Evolutionary conservation across 352 stramenopile genomes (phyloP).

Genomic region (Globisporangium megalacanthum): DNA sequence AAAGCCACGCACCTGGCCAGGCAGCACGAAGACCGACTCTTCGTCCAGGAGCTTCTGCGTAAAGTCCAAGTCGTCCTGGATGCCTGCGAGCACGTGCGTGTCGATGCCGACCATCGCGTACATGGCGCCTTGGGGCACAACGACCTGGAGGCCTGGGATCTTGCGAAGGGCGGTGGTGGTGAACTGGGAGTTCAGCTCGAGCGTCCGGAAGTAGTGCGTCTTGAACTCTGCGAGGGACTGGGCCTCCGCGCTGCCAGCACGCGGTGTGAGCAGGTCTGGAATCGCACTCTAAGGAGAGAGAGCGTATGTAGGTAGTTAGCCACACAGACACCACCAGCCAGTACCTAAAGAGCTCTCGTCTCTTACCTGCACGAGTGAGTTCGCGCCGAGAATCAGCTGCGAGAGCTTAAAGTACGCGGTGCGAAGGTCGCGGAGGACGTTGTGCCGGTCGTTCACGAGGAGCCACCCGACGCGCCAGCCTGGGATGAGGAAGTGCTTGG

Average conservation of each 20-base stretch:
- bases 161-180: constrained; percentile 63
- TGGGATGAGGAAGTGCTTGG: constrained; percentile 95
- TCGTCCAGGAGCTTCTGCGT: constrained; percentile 92
- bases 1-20: constrained; percentile 54
- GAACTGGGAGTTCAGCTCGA: constrained; percentile 87
- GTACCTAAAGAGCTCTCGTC: too few species aligned
- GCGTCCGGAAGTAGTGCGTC: constrained; percentile 64
- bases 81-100: constrained; percentile 57
- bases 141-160: constrained; percentile 83
- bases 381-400: constrained; percentile 91
- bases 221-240: constrained; percentile 77
- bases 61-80: constrained; percentile 92
- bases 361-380: constrained; percentile 74
- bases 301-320: too few species aligned
- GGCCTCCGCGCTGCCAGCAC: constrained; percentile 48
- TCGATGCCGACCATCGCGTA: constrained; percentile 91
- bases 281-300: constrained; percentile 41
- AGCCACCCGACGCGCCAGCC: constrained; percentile 96
- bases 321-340: too few species aligned
- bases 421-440: constrained; percentile 76
- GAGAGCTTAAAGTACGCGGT: constrained; percentile 88
- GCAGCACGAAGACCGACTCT: constrained; percentile 95
- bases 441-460: constrained; percentile 89
- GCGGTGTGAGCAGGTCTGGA: constrained; percentile 73
- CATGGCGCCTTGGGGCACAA: constrained; percentile 92